Evolutionary conservation across 257 asterid species (phyloP), one percentile per base, ranked within the genome.

Genomic region (Nicotiana sylvestris): DNA sequence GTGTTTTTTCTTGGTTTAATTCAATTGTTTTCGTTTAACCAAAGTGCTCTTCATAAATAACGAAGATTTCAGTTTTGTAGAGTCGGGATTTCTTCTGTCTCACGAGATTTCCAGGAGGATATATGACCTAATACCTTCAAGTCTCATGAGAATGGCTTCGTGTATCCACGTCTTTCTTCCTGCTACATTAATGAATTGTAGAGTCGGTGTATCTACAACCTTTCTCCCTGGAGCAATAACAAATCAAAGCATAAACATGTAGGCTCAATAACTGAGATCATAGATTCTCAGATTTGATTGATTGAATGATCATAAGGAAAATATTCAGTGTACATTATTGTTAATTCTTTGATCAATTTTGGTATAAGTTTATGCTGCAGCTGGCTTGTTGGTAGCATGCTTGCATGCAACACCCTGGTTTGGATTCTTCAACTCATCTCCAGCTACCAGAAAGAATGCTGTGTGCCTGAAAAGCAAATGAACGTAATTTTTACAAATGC

Each of bases 371-470:
- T 81, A 90, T 4, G 17, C 86, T 77, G 90, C 80, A 81, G 89
- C 89, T 35, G 92, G 89, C 82, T 87, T 87, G 53, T 60, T 86
- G 32, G 93, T 83, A 25, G 93, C 92, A 57, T 92, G 96, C 90
- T 93, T 91, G 86, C 97, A 90, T 1, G 85, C 81, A 61, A 87
- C 85, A 72, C 76, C 90, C 74, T 89, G 90, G 85, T 88, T 92
- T 69, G 81, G 92, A 82, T 84, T 87, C 92, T 93, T 94, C 87
- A 94, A 60, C 82, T 93, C 98, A 70, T 96, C 89, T 87, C 98
- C 99, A 0, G 98, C 99, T 33, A 93, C 99, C 8, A 94, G 97
- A 90, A 96, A 96, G 92, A 90, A 96, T 4, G 99, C 98, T 0
- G 98, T 94, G 84, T 94, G 99, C 95, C 98, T 94, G 85, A 65